A percentile compares a stretch with the other conserved stretches of the same genome.
phyloP scores from a whole-genome alignment of 257 asterid species.

The Echium plantagineum region DNA sequence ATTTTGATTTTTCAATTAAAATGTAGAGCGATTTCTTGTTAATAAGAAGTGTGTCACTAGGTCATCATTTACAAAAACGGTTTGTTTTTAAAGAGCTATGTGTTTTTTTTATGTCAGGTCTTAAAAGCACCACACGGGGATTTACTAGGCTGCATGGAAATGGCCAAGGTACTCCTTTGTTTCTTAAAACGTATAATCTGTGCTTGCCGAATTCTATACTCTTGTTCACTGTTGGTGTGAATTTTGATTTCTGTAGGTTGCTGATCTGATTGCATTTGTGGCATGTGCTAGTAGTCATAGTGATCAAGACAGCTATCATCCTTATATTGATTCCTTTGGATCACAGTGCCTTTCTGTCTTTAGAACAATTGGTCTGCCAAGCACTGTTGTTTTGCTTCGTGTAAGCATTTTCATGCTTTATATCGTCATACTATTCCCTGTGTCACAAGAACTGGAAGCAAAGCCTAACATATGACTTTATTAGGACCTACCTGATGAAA shows the following conservation, averaged over 20 bases:
- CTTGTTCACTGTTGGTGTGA: background rate
- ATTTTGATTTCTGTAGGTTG: conserved; percentile 42
- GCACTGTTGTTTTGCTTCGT: conserved; percentile 82
- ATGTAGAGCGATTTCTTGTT: too few relatives aligned
- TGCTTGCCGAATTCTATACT: background rate
- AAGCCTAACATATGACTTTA: conserved; percentile 3
- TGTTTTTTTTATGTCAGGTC: conserved; percentile 36
- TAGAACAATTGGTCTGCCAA: conserved; percentile 86
- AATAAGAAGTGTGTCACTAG: too few relatives aligned
- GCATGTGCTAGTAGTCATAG: conserved; percentile 51
- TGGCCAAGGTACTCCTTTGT: conserved; percentile 72
- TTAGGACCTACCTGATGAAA: conserved; percentile 67
- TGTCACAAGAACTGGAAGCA: background rate
- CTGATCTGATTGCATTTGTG: conserved; percentile 95
- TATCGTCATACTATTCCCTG: background rate
- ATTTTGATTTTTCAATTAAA: too few relatives aligned
- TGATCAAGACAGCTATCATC: conserved; percentile 32
- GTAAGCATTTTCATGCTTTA: conserved; percentile 30
- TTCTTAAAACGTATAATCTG: background rate
- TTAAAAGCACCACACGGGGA: conserved; percentile 88
- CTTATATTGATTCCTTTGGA: conserved; percentile 80
- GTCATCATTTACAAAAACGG: background rate
- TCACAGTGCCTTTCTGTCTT: conserved; percentile 81
- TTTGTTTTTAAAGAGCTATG: conserved; percentile 5
- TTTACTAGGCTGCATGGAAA: conserved; percentile 82